Evolutionary conservation across 1,284 basidiomycete species (phyloP).

Genomic region (Cryptococcus hybrid): DNA sequence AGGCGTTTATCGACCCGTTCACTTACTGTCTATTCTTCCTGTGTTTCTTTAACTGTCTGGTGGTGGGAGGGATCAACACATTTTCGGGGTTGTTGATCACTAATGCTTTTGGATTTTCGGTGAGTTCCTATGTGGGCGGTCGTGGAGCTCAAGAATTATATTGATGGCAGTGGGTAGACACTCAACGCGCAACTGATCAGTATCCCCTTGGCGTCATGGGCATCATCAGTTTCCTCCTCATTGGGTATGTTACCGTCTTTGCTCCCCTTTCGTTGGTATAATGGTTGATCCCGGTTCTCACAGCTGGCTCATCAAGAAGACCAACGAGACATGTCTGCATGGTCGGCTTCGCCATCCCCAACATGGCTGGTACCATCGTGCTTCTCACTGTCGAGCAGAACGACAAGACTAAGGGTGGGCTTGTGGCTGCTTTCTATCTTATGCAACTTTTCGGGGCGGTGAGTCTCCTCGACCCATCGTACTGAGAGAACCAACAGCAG

Average conservation of each 20-base stretch:
- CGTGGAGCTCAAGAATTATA: neutral
- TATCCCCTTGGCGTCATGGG: slow-evolving; percentile 19
- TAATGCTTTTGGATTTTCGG: slow-evolving; percentile 18
- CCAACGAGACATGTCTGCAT: slow-evolving; percentile 24
- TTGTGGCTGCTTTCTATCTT: slow-evolving; percentile 26
- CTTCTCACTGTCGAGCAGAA: slow-evolving; percentile 23
- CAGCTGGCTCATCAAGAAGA: slow-evolving; percentile 18
- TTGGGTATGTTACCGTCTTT: neutral
- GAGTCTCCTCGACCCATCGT: neutral
- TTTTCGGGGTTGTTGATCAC: slow-evolving; percentile 26
- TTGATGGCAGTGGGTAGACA: neutral
- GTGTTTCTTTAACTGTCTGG: slow-evolving; percentile 25
- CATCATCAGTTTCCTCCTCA: slow-evolving; percentile 14
- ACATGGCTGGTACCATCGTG: slow-evolving; percentile 28
- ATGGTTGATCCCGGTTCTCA: neutral
- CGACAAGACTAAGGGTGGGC: slow-evolving; percentile 17
- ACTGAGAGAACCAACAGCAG: neutral
- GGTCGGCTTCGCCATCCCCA: slow-evolving; percentile 22
- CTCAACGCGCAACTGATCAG: slow-evolving; percentile 16
- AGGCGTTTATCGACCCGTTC: slow-evolving; percentile 31
- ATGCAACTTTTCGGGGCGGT: slow-evolving; percentile 29
- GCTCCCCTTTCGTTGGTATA: neutral
- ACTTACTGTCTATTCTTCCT: slow-evolving; percentile 29
- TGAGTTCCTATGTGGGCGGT: neutral
- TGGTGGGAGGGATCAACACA: slow-evolving; percentile 34